Percentiles rank a stretch among this genome's conserved stretches.
These are phyloP conservation scores for Phytopythium litorale DNA, from an alignment of 352 stramenopile genomes.

Conservation along the genomic window DNA sequence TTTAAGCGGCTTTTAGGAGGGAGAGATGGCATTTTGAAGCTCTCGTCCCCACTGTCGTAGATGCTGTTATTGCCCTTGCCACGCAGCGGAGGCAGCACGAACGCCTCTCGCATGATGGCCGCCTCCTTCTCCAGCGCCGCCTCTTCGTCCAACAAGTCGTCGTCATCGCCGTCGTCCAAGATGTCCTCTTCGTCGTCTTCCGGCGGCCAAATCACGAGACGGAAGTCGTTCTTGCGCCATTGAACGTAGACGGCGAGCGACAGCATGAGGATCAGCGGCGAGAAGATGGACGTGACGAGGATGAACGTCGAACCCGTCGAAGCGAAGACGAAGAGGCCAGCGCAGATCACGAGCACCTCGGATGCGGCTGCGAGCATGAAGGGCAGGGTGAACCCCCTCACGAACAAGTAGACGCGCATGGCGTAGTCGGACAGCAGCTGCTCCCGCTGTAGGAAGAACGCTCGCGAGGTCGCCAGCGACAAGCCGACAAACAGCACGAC, in stretches of 20 bases:
- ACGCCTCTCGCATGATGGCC: slow-evolving; percentile 67
- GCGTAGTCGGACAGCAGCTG: slow-evolving; percentile 75
- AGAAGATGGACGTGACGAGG: slow-evolving; percentile 71
- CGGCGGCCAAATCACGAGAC: slow-evolving; percentile 75
- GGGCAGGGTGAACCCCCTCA: slow-evolving; percentile 53
- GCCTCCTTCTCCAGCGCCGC: slow-evolving; percentile 73
- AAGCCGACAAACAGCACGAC: slow-evolving; percentile 77
- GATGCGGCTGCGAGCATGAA: slow-evolving; percentile 78
- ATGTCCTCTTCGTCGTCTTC: slow-evolving; percentile 81
- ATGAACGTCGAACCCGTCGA: slow-evolving; percentile 77
- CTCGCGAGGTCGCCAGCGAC: slow-evolving; percentile 64
- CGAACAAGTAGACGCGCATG: slow-evolving; percentile 70
- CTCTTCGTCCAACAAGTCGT: slow-evolving; percentile 45
- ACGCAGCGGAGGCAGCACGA: slow-evolving; percentile 74
- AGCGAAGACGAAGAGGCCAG: slow-evolving; percentile 75
- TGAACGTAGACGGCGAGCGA: slow-evolving; percentile 68
- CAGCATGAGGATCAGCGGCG: slow-evolving; percentile 73
- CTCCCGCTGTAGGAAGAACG: slow-evolving; percentile 79
- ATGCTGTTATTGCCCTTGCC: slow-evolving; percentile 50
- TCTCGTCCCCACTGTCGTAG: slow-evolving; percentile 54
- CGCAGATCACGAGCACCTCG: slow-evolving; percentile 80
- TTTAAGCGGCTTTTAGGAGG: slow-evolving; percentile 37
- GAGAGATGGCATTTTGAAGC: slow-evolving; percentile 78
- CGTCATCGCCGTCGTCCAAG: slow-evolving; percentile 70
- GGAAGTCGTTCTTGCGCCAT: slow-evolving; percentile 82